phyloP scores from a whole-genome alignment of 495 filamentous ascomycete genomes.

The Aspergillus nidulans region DNA sequence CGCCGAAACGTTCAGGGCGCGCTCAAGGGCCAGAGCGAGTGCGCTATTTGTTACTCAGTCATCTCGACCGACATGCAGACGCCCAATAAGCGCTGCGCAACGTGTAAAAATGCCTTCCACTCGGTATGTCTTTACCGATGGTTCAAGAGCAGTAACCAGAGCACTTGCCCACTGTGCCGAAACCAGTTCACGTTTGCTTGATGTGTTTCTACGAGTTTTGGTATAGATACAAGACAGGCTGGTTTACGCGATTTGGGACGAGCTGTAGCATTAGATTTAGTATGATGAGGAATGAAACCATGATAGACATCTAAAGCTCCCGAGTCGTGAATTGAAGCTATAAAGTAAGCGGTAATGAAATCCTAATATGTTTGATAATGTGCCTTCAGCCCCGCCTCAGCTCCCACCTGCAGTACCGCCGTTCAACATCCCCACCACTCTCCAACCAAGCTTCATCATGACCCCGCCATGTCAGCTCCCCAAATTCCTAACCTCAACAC shows the following conservation, averaged over 20 bases:
- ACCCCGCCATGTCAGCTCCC: constrained; percentile 57
- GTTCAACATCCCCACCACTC: background rate
- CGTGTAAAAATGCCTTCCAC: constrained; percentile 95
- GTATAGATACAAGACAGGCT: constrained; percentile 2
- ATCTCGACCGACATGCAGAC: constrained; percentile 80
- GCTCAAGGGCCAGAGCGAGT: constrained; percentile 90
- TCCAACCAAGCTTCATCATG: constrained; percentile 8
- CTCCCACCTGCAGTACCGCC: background rate
- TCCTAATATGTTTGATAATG: background rate
- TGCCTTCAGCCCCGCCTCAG: background rate
- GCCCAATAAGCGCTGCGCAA: constrained; percentile 85
- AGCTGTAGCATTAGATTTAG: background rate
- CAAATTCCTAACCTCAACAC: constrained; percentile 75
- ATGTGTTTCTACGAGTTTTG: constrained; percentile 15
- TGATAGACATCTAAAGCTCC: no score
- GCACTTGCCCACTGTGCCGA: constrained; percentile 83
- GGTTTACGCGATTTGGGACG: background rate
- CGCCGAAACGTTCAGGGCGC: constrained; percentile 77
- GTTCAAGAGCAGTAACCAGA: constrained; percentile 90
- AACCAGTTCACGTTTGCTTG: constrained; percentile 57
- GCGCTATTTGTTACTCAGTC: constrained; percentile 94
- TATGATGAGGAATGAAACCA: background rate
- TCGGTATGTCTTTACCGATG: constrained; percentile 84
- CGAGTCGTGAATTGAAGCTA: no score
- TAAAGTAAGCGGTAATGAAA: background rate